A percentile compares a stretch with the other conserved stretches of the same genome.
phyloP scores from a whole-genome alignment of 2,329 filamentous ascomycete genomes.

The Falciphora oryzae region DNA sequence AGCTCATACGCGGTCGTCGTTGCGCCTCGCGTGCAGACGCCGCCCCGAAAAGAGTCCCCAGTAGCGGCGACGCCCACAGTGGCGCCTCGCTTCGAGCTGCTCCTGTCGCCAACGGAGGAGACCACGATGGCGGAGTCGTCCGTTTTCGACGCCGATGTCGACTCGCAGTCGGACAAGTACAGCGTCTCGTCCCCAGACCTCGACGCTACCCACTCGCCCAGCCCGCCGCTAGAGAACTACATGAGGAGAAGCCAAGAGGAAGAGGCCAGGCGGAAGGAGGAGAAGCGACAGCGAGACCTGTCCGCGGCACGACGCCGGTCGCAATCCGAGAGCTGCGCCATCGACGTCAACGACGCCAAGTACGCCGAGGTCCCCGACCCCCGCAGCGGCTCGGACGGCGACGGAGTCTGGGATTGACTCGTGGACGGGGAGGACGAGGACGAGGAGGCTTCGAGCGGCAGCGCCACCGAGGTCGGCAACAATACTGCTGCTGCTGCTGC shows the following conservation, averaged over 20 bases:
- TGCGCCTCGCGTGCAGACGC: neutral
- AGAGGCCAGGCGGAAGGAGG: neutral
- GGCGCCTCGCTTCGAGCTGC: conserved; percentile 10
- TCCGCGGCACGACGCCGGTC: neutral
- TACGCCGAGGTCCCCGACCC: neutral
- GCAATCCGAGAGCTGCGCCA: neutral
- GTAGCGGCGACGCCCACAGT: too few species aligned
- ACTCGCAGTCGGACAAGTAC: conserved; percentile 4
- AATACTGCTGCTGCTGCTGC: neutral
- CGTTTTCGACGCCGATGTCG: conserved; percentile 14
- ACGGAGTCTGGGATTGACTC: conserved; percentile 10
- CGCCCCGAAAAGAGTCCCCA: neutral
- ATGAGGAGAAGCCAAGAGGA: neutral
- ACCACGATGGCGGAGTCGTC: conserved; percentile 12
- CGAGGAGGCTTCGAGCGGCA: neutral
- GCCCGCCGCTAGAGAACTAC: neutral
- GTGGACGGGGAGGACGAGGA: conserved; percentile 8
- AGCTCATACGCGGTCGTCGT: neutral
- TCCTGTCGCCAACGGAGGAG: conserved; percentile 15
- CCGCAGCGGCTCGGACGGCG: neutral
- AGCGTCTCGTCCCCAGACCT: conserved; percentile 11
- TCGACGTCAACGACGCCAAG: neutral
- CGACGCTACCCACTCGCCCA: conserved; percentile 12
- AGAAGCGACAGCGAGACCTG: neutral
- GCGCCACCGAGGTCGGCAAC: neutral